Evolutionary conservation across 2,329 filamentous ascomycete genomes (phyloP), one percentile per base, ranked within the genome.

Genomic region (Rugonectria rugulosa): DNA sequence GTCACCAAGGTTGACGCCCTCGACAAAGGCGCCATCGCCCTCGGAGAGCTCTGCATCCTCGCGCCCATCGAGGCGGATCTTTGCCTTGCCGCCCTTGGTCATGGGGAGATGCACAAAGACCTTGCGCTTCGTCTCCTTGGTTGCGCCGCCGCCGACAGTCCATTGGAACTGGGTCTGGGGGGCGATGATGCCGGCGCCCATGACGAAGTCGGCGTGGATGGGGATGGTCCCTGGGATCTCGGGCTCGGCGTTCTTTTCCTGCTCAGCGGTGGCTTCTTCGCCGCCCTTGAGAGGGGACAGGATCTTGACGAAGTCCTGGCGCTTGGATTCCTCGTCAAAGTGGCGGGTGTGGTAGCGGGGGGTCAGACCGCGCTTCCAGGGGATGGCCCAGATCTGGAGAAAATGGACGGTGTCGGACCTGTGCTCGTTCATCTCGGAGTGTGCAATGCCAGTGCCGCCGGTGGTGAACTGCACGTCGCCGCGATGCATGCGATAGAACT

Each of bases 381-480:
- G 91, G 44, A 91, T 78, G 1, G 88, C 91, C 92, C 91, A 96
- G 66, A 96, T 96, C 74, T 96, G 92, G 27, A 96, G 77, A 70
- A 96, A 96, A 70, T 96, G 91, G 11, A 91, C 89, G 20, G 88
- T 85, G 38, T 90, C 84, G 12, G 81, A 75, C 48, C 77, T 72
- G 71, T 91, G 87, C 74, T 95, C 87, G 73, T 94, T 95, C 75
- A 88, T 86, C 75, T 96, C 92, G 7, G 86, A 90, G 73, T 96
- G 91, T 2, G 91, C 85, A 66, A 96, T 85, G 66, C 87, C 87
- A 5, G 86, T 92, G 50, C 92, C 92, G n/a, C 90, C 92, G 12
- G 88, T 92, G 9, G 92, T 96, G 74, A 96, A 96, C 69, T 96
- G 92, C 38, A 96, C 90, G 72, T 96, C 91, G 11, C 91, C 91